A percentile compares a stretch with the other conserved stretches of the same genome.
These are phyloP conservation scores for Artemisia annua DNA, from an alignment of 129 eudicot species.

Conservation along the genomic window DNA sequence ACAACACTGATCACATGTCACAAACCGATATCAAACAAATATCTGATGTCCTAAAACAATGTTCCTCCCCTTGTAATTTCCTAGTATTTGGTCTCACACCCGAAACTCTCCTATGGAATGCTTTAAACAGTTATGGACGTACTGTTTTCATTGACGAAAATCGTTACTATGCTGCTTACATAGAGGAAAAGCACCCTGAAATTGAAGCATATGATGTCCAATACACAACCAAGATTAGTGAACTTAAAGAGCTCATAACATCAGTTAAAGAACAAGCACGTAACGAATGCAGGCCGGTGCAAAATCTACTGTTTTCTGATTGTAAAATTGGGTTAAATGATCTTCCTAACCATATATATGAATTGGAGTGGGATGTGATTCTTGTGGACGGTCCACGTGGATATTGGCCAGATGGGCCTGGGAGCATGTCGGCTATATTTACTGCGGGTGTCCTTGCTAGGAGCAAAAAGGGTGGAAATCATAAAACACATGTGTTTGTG, in stretches of 20 bases:
- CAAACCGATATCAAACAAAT: slow-evolving; percentile 65
- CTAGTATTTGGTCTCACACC: slow-evolving; percentile 86
- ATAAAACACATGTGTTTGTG: slow-evolving; percentile 81
- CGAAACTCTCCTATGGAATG: slow-evolving; percentile 87
- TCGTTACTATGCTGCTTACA: slow-evolving; percentile 88
- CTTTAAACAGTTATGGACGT: slow-evolving; percentile 64
- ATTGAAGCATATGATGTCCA: slow-evolving; percentile 93
- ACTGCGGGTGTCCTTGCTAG: slow-evolving; percentile 90
- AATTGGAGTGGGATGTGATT: slow-evolving; percentile 85
- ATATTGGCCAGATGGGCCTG: slow-evolving; percentile 96
- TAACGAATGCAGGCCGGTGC: slow-evolving; percentile 93
- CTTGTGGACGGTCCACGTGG: slow-evolving; percentile 97
- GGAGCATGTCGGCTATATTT: slow-evolving; percentile 82
- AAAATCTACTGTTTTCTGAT: slow-evolving; percentile 83
- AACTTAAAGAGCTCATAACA: slow-evolving; percentile 57
- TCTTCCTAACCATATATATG: slow-evolving; percentile 90
- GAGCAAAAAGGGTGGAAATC: slow-evolving; percentile 78
- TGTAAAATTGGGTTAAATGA: slow-evolving; percentile 87
- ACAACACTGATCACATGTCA: slow-evolving; percentile 68
- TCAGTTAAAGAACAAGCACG: slow-evolving; percentile 57
- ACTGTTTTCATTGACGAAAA: slow-evolving; percentile 95
- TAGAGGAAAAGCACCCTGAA: slow-evolving; percentile 81
- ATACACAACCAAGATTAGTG: slow-evolving; percentile 74
- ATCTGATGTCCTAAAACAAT: slow-evolving; percentile 63
- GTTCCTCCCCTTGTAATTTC: slow-evolving; percentile 75